Conservation (phyloP, 305 asterid species). For the Fraxinus nigra region DNA sequence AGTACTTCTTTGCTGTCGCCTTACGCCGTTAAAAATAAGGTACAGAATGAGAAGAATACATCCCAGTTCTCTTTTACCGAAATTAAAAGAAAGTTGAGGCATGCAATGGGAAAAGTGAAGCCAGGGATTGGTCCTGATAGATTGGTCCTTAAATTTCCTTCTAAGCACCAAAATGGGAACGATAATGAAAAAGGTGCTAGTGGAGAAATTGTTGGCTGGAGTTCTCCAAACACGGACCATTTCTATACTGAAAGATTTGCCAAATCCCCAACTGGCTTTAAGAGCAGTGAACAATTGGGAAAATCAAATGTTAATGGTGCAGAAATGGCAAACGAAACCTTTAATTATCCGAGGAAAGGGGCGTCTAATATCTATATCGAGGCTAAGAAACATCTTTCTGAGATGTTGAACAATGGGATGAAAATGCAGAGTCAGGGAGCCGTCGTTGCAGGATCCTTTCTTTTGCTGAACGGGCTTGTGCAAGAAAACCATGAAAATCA, state of each 20-base stretch:
- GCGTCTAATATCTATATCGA: constrained; percentile 66
- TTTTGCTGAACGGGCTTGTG: constrained; percentile 46
- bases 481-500: constrained; percentile 35
- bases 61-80: constrained; percentile 82
- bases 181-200: constrained; percentile 42
- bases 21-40: constrained; percentile 29
- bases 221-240: constrained; percentile 91
- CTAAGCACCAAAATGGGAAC: constrained; percentile 41
- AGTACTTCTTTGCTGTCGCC: constrained; percentile 35
- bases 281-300: constrained; percentile 43
- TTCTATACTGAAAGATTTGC: constrained; percentile 72
- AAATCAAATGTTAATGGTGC: constrained; percentile 33
- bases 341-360: constrained; percentile 36
- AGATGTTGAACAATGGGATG: constrained; percentile 60
- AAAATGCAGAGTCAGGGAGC: constrained; percentile 33
- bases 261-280: constrained; percentile 42
- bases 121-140: constrained; percentile 37
- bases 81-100: constrained; percentile 74
- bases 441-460: constrained; percentile 67
- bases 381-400: constrained; percentile 89
- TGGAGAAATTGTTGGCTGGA: constrained; percentile 71
- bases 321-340: constrained; percentile 24
- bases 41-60: constrained; percentile 34
- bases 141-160: constrained; percentile 21
- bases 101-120: constrained; percentile 82